Conservation (phyloP, 768 basidiomycete genomes). For the Leccinellum rugosiceps region DNA sequence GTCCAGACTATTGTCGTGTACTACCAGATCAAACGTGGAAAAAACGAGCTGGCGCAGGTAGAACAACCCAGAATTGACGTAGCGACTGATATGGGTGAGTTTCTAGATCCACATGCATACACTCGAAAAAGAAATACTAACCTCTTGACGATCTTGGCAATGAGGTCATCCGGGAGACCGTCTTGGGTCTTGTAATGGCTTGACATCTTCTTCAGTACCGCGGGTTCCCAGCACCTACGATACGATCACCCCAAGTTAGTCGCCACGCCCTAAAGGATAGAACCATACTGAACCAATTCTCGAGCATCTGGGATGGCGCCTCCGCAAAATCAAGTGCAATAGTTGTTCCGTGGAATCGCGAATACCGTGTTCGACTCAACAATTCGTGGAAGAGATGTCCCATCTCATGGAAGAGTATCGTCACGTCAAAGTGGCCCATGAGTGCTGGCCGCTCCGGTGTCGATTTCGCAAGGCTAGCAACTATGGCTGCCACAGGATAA, state of each 20-base stretch:
- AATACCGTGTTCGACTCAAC: constrained; percentile 64
- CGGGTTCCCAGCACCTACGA: constrained; percentile 74
- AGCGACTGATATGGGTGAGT: constrained; percentile 42
- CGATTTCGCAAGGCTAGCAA: constrained; percentile 86
- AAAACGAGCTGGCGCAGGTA: constrained; percentile 75
- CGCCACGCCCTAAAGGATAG: not conserved
- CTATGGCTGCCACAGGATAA: constrained; percentile 83
- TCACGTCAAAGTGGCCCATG: constrained; percentile 85
- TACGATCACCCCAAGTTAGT: not conserved
- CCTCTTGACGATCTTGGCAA: constrained; percentile 80
- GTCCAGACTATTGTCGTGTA: constrained; percentile 41
- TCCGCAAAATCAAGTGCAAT: constrained; percentile 84
- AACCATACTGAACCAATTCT: constrained; percentile 62
- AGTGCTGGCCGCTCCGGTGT: constrained; percentile 77
- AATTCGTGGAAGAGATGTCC: constrained; percentile 72
- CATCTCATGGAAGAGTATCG: constrained; percentile 93
- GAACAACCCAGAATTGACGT: constrained; percentile 79
- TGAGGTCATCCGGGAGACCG: constrained; percentile 62
- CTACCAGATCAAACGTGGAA: constrained; percentile 34
- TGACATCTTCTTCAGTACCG: constrained; percentile 74
- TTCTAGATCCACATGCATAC: not conserved
- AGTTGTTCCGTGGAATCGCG: constrained; percentile 80
- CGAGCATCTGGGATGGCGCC: constrained; percentile 89
- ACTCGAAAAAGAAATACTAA: not conserved
- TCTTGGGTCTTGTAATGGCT: constrained; percentile 74